Evolutionary conservation across 768 basidiomycete species (phyloP).

Genomic region (Suillus bovinus): DNA sequence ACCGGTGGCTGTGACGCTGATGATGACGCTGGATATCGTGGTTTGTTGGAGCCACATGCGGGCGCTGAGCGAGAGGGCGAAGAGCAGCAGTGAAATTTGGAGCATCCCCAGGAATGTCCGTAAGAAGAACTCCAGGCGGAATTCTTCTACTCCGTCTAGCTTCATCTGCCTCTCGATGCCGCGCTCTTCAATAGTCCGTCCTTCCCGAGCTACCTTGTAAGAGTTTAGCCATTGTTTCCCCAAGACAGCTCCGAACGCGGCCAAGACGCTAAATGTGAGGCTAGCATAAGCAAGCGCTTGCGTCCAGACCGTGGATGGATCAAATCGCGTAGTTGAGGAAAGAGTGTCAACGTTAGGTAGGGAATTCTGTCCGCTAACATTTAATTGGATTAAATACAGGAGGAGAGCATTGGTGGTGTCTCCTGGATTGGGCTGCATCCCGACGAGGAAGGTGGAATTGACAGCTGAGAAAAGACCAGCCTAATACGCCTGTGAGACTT

Average conservation of each 20-base stretch:
- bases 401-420: constrained; percentile 1
- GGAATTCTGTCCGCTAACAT: background rate
- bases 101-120: background rate
- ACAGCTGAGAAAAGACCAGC: constrained; percentile 5
- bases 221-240: constrained; percentile 2
- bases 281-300: background rate
- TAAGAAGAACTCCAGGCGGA: background rate
- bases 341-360: background rate
- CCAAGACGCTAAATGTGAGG: background rate
- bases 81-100: background rate
- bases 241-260: background rate
- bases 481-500: background rate
- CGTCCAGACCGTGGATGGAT: background rate
- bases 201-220: background rate
- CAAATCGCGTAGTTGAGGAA: background rate
- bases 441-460: constrained; percentile 2
- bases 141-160: background rate
- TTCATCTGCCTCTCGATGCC: background rate
- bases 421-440: background rate
- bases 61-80: background rate
- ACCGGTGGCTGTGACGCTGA: background rate
- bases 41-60: background rate
- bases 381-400: background rate
- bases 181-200: background rate
- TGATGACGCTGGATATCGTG: background rate